phyloP scores from a whole-genome alignment of 2,329 filamentous ascomycete species.

The Trichophyton mentagrophytes region DNA sequence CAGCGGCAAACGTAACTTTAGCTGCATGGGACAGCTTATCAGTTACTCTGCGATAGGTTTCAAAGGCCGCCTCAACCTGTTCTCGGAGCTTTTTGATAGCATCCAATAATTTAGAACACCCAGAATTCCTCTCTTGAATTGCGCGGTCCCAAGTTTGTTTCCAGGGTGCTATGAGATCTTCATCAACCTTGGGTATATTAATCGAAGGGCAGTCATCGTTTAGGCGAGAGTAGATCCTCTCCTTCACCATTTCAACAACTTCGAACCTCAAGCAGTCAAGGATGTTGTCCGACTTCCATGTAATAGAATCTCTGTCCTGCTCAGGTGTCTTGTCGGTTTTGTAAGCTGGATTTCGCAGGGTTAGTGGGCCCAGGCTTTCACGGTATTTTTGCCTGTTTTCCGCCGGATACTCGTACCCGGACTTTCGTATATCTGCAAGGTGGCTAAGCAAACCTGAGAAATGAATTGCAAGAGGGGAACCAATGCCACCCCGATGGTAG shows the following conservation, averaged over 20 bases:
- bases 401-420: conserved; percentile 31
- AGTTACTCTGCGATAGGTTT: too few species aligned
- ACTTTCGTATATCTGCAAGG: conserved; percentile 36
- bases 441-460: conserved; percentile 33
- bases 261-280: conserved; percentile 35
- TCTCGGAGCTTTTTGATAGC: conserved; percentile 7
- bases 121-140: neutral
- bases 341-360: conserved; percentile 27
- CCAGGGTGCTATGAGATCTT: conserved; percentile 26
- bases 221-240: conserved; percentile 23
- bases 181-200: conserved; percentile 17
- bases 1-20: conserved; percentile 19
- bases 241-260: conserved; percentile 24
- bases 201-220: conserved; percentile 19
- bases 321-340: conserved; percentile 15
- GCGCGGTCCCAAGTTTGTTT: conserved; percentile 17
- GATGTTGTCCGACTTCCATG: conserved; percentile 25
- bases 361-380: conserved; percentile 18
- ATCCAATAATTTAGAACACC: conserved; percentile 10
- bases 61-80: conserved; percentile 14
- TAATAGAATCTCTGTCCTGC: too few species aligned
- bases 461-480: conserved; percentile 22
- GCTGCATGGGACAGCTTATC: conserved; percentile 13
- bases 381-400: conserved; percentile 28
- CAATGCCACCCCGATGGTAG: conserved; percentile 40